Evolutionary conservation across 2,329 filamentous ascomycete genomes (phyloP), one percentile per base, ranked within the genome.

Genomic region (Calonectria fujianensis): DNA sequence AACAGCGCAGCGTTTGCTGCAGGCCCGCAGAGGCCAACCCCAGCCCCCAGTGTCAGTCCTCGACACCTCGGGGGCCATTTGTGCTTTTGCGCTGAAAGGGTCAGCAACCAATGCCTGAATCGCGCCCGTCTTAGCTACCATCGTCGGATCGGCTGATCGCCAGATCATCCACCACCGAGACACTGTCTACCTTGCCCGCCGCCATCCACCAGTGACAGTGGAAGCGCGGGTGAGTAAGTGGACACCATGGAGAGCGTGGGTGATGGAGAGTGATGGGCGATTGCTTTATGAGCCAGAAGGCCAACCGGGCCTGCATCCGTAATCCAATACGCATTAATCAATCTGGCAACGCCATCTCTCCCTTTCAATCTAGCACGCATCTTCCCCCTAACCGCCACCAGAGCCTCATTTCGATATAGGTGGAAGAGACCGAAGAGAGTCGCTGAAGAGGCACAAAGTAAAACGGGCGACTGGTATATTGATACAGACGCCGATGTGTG

Each of bases 1-100:
- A 75, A 80, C 75, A 80, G 73, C 73, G 69, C 73, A 80, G 61
- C 77, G 70, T 78, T 75, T 72, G 70, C 75, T 77, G 72, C 75
- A 75, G 70, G 59, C 74, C 68, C 52, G 67, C 41, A 37, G 65
- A 72, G 71, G 61, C 72, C 66, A 61, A 74, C 57, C 69, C 64
- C 31, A 75, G 52, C 64, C 41, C 72, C 67, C 57, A 70, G 51
- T 61, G 39, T 67, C 51, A 39, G 32, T 69, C 51, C 61, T 61
- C 59, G 35, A 70, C 48, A 63, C 45, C 59, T 54, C 31, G 31
- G 45, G 72, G 29, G 69, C 63, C 64, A 50, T 74, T 61, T 32
- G n/a, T 57, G n/a, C 57, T 71, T 61, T 14, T 72, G 54, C 45
- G 61, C 45, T 69, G 35, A 27, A 24, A 70, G 41, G 35, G 57